Evolutionary conservation across 345 rosid genomes (phyloP).

Genomic region (Clausena lansium): DNA sequence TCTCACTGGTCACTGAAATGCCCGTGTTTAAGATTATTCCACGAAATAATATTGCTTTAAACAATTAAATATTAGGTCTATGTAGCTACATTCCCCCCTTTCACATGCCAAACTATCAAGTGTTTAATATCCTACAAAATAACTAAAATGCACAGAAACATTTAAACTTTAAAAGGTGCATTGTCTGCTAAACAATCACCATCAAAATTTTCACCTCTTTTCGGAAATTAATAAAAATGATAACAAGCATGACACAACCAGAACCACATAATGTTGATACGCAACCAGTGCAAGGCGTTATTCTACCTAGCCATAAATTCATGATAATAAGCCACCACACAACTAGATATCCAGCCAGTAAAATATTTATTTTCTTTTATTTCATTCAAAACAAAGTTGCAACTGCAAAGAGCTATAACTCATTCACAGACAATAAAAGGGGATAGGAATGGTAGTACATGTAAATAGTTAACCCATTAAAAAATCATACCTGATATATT

Average conservation of each 20-base stretch:
- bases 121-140: neutral
- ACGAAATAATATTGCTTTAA: neutral
- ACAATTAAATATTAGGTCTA: neutral
- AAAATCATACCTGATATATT: slow-evolving; percentile 43
- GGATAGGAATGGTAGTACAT: too few relatives aligned
- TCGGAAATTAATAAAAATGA: neutral
- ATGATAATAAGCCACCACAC: neutral
- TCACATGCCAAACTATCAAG: neutral
- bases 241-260: neutral
- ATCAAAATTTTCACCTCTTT: neutral
- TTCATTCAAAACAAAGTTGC: neutral
- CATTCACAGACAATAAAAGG: neutral
- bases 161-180: neutral
- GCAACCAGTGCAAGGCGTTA: neutral
- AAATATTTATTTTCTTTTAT: neutral
- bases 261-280: neutral
- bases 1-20: neutral
- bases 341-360: neutral
- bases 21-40: slow-evolving; percentile 3
- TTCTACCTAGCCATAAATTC: neutral
- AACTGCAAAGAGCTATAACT: neutral
- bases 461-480: neutral
- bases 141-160: neutral
- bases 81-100: neutral
- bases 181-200: neutral